Conservation (phyloP, 23 red algal genomes). For the Cyanidiococcus yangmingshanensis region DNA sequence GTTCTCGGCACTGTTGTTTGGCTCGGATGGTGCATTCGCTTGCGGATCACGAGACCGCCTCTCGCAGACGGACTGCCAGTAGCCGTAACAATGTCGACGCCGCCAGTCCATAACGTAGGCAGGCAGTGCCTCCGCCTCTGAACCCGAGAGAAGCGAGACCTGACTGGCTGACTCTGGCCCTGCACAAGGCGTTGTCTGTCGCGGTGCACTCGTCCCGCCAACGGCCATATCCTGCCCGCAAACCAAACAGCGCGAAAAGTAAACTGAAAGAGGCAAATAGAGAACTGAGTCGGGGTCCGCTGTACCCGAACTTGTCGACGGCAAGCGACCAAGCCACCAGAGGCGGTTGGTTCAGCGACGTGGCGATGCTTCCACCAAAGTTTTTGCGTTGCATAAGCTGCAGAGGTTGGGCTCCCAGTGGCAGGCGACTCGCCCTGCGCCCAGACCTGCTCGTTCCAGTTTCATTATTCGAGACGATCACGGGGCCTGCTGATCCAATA, state of each 20-base stretch:
- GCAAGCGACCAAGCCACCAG: not conserved
- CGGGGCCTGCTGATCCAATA: not conserved
- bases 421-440: not conserved
- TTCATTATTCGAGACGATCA: not conserved
- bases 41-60: not conserved
- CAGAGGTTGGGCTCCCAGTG: not conserved
- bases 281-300: not conserved
- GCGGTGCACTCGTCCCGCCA: not conserved
- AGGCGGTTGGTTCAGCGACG: not conserved
- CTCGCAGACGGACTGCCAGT: conserved; percentile 11
- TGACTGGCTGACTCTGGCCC: not conserved
- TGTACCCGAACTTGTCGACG: not conserved
- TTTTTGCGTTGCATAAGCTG: not conserved
- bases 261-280: not conserved
- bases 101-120: conserved; percentile 6
- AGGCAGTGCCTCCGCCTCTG: not conserved
- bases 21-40: not conserved
- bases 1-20: not conserved
- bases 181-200: not conserved
- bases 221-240: not conserved
- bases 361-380: not conserved
- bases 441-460: not conserved
- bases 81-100: not conserved
- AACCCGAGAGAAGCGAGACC: not conserved
- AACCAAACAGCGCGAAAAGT: not conserved